phyloP scores from a whole-genome alignment of 352 stramenopile species.

The Pythium biforme region DNA sequence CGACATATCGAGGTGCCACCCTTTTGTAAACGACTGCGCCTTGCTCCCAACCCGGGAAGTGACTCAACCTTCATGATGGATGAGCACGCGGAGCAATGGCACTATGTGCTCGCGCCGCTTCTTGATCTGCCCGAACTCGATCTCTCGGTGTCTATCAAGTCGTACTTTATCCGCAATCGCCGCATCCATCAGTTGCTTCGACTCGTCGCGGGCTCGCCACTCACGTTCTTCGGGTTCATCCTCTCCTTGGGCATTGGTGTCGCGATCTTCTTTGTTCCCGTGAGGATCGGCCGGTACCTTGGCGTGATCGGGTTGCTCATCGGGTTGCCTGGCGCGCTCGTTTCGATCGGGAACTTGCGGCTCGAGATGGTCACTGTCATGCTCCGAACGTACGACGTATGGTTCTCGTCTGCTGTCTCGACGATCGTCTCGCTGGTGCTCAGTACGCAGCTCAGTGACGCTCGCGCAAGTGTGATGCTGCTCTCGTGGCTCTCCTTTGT shows the following conservation, averaged over 20 bases:
- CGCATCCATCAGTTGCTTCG: background rate
- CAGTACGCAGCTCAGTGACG: constrained; percentile 8
- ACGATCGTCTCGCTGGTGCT: constrained; percentile 12
- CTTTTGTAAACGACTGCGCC: no score
- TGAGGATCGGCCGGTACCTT: background rate
- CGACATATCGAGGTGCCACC: background rate
- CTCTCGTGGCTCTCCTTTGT: constrained; percentile 6
- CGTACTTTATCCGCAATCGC: constrained; percentile 6
- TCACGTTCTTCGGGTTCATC: constrained; percentile 10
- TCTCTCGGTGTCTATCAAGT: constrained; percentile 22
- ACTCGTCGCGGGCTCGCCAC: background rate
- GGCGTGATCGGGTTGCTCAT: background rate
- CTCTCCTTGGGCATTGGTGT: background rate
- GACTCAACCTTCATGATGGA: background rate
- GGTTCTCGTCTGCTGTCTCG: constrained; percentile 17
- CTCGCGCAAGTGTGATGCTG: background rate
- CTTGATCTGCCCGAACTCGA: constrained; percentile 20
- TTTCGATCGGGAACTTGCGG: constrained; percentile 12
- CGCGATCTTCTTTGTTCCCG: background rate
- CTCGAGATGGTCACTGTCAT: constrained; percentile 21
- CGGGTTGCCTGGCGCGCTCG: constrained; percentile 1
- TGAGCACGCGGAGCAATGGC: background rate
- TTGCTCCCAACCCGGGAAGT: no score
- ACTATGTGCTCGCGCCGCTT: constrained; percentile 19
- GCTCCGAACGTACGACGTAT: constrained; percentile 22